Evolutionary conservation across 1,284 basidiomycete species (phyloP).

Genomic region (Ustilago tritici): DNA sequence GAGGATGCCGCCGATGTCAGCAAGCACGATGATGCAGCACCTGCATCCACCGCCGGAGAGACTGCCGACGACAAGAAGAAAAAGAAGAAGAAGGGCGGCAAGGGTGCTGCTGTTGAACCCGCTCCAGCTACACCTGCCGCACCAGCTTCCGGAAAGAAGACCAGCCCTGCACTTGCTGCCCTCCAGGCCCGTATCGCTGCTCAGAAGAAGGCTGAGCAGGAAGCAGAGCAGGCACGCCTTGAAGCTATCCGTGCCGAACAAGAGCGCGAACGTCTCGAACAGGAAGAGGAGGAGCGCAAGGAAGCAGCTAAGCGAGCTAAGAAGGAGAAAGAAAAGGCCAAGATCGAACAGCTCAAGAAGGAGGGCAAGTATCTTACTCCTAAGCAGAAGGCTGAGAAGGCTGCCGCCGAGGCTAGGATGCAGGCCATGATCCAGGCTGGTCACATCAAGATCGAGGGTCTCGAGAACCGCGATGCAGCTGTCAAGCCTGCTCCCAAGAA

Average conservation of each 20-base stretch:
- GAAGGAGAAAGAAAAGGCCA: constrained; percentile 67
- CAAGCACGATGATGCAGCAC: constrained; percentile 48
- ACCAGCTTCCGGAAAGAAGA: constrained; percentile 57
- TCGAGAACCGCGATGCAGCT: constrained; percentile 73
- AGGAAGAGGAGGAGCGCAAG: constrained; percentile 67
- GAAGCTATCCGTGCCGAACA: constrained; percentile 61
- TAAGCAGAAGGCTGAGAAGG: constrained; percentile 94
- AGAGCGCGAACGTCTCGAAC: constrained; percentile 66
- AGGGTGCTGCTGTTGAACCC: constrained; percentile 46
- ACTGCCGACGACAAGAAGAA: constrained; percentile 48
- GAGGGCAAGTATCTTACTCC: constrained; percentile 69
- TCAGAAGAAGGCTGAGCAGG: constrained; percentile 67
- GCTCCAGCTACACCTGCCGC: constrained; percentile 47
- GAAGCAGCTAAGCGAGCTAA: constrained; percentile 64
- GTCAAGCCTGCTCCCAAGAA: constrained; percentile 69
- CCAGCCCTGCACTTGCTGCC: constrained; percentile 64
- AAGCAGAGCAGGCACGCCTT: constrained; percentile 60
- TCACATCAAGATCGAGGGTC: constrained; percentile 84
- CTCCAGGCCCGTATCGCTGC: constrained; percentile 68
- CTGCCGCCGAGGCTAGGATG: constrained; percentile 88
- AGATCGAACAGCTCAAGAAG: constrained; percentile 67
- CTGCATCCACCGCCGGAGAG: constrained; percentile 20
- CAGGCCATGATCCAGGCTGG: constrained; percentile 90
- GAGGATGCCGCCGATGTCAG: constrained; percentile 23
- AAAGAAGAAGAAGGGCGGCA: constrained; percentile 67